Conservation (phyloP, 495 filamentous ascomycete species). For the Hypoxylon subgilvum region DNA sequence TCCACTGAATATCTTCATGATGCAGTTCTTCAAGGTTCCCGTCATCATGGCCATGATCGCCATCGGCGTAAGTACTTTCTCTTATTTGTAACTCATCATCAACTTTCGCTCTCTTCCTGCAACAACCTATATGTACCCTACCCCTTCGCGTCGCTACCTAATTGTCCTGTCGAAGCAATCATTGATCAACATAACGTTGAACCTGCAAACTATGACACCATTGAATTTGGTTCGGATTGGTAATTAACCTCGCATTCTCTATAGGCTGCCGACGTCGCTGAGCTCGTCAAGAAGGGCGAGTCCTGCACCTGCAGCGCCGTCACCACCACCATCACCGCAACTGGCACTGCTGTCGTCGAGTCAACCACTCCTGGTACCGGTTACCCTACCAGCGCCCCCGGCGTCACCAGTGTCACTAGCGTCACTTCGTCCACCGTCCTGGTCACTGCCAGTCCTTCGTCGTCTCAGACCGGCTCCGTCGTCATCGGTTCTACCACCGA, state of each 20-base stretch:
- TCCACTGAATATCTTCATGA: conserved; percentile 30
- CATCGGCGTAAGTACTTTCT: conserved; percentile 47
- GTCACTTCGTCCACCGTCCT: conserved; percentile 14
- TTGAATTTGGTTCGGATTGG: not conserved
- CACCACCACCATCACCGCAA: conserved; percentile 26
- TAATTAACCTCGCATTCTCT: conserved; percentile 1
- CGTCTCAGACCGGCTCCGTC: conserved; percentile 7
- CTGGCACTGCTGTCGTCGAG: conserved; percentile 21
- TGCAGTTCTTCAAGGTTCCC: conserved; percentile 46
- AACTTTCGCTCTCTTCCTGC: not conserved
- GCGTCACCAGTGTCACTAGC: not conserved
- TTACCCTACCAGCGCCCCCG: not conserved
- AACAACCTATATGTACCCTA: not conserved
- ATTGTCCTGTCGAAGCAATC: not conserved
- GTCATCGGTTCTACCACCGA: conserved; percentile 4
- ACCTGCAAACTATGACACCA: not conserved
- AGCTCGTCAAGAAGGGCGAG: conserved; percentile 28
- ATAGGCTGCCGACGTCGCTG: conserved; percentile 21
- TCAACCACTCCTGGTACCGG: conserved; percentile 13
- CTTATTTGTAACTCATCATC: not conserved
- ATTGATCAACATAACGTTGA: not conserved
- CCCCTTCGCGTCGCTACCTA: too few relatives aligned
- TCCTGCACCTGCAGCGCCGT: conserved; percentile 32
- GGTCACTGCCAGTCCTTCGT: conserved; percentile 25
- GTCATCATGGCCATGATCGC: conserved; percentile 40